Base-by-base conservation (phyloP, 805 yeast species). In the Wilhelminamyces savonicus region DNA sequence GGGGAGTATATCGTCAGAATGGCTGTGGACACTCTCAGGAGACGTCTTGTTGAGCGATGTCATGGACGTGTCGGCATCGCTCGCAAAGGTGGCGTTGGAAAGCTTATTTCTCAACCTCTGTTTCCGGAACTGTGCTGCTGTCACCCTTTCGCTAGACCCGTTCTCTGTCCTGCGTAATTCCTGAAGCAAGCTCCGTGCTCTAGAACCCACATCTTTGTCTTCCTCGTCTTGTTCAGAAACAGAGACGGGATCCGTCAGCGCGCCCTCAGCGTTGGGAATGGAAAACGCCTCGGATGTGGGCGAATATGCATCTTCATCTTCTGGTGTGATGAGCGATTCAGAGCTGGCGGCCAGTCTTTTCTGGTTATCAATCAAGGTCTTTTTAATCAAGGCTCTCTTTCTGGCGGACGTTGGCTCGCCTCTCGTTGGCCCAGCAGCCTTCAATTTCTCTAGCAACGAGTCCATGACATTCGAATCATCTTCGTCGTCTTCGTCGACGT, bases 321-420 rank as follows among this genome's bases (percentile, higher is more conserved):
- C n/a, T n/a, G n/a, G n/a, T n/a, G n/a, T n/a, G n/a, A n/a, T n/a
- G n/a, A n/a, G n/a, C n/a, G n/a, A n/a, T n/a, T n/a, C n/a, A n/a
- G n/a, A n/a, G n/a, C n/a, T n/a, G n/a, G n/a, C n/a, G n/a, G 13
- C 14, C 5, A n/a, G 23, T 24, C 33, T 40, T 31, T 46, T 45
- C 28, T 53, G 49, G 23, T 55, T 55, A 24, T 69, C 74, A 35
- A 69, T 43, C 42, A 76, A 53, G 29, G 78, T 79, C 47, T 70
- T 77, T 40, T 87, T 73, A 33, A 85, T 81, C 43, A 78, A 64
- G 1, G 90, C 94, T 31, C 92, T 67, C 44, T 85, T 76, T 44
- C 94, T 67, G 0, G 95, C 94, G 3, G 86, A 74, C 2, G 84
- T 64, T 1, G 92, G 75, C 38, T 87, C 92, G 5, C 84, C 77